Evolutionary conservation across 1,139 yeast species (phyloP), one percentile per base, ranked within the genome.

Genomic region (Yamadazyma buinensis): DNA sequence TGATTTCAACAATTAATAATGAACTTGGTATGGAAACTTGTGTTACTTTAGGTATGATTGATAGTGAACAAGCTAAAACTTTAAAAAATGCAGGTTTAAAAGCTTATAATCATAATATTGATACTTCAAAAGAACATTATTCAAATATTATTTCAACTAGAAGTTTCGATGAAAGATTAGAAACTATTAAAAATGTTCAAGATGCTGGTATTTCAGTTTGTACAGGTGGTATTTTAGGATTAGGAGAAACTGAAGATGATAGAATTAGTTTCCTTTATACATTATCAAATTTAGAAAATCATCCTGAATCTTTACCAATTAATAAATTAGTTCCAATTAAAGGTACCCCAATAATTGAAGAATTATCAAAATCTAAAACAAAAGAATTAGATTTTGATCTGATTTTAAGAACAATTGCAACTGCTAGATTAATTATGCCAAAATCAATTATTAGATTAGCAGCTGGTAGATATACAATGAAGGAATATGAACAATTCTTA

Each of bases 251-350:
- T 10, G 67, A 67, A 23, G 81, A 77, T 1, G 94, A 84, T 51
- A 88, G 81, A 46, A 61, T 84, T 31, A 76, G 85, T 1, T 83
- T 84, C 42, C 58, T 84, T 35, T 67, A 78, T 50, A 82, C 92
- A 0, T 61, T 84, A 38, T 67, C 88, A 2, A 83, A 79, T 2
- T 70, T 84, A 78, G 70, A 72, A 1, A 58, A 66, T 13, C 92
- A 84, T 46, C 94, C 94, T 1, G 94, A 84, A 54, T 80, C 88
- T 1, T 67, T 84, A 35, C 95, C 95, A n/a, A 83, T 84, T 41
- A 84, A 84, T 53, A 67, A 84, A 44, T 64, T 84, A 33, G 87
- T 84, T n/a, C 81, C 90, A 1, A 83, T 84, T 35, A 74, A 77
- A 44, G 95, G 95, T 2, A 84, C 95, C 0, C 88, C 88, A 13